Conservation (phyloP, 352 stramenopile genomes). For the Phytophthora brassicae region DNA sequence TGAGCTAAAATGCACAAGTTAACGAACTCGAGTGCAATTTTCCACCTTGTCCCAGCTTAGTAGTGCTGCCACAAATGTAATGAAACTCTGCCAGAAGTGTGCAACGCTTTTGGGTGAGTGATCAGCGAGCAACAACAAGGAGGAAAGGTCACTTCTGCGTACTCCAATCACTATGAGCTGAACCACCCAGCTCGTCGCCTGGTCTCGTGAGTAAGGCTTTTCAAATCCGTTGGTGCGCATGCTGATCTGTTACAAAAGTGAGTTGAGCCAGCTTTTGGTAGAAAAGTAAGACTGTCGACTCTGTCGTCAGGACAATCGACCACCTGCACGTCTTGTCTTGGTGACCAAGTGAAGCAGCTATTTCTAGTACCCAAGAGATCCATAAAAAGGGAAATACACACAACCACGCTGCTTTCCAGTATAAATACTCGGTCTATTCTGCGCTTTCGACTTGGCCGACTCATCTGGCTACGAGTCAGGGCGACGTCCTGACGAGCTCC, state of each 20-base stretch:
- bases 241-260: too few relatives aligned
- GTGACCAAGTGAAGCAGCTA: neutral
- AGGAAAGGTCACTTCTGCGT: slow-evolving; percentile 10
- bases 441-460: neutral
- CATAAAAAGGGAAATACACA: slow-evolving; percentile 1
- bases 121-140: neutral
- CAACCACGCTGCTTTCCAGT: slow-evolving; percentile 5
- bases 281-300: too few relatives aligned
- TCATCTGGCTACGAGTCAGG: slow-evolving; percentile 15
- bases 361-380: slow-evolving; percentile 2
- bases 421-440: slow-evolving; percentile 36
- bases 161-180: slow-evolving; percentile 74
- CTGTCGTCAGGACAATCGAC: neutral
- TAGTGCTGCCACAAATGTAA: slow-evolving; percentile 60
- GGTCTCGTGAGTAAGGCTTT: slow-evolving; percentile 76
- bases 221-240: slow-evolving; percentile 78
- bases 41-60: slow-evolving; percentile 57
- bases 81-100: slow-evolving; percentile 48
- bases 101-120: neutral
- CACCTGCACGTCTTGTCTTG: neutral
- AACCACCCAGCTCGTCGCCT: slow-evolving; percentile 75
- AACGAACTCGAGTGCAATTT: too few relatives aligned
- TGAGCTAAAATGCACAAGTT: neutral
- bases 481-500: slow-evolving; percentile 63
- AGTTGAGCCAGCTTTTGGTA: too few relatives aligned